Evolutionary conservation across 768 basidiomycete genomes (phyloP).

Genomic region (Termitomyces sp.): DNA sequence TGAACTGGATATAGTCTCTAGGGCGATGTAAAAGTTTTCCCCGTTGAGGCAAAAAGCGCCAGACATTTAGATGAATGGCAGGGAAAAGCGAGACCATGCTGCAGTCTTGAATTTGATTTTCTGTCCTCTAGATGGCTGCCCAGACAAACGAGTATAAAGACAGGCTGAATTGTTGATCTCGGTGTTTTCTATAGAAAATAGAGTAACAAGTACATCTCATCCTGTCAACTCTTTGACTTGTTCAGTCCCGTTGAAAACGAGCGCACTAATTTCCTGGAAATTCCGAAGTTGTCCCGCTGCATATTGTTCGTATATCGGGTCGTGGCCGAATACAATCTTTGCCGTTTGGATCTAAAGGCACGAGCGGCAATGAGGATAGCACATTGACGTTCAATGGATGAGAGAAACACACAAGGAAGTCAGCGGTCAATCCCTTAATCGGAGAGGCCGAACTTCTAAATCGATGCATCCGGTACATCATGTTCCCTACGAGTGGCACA

Average conservation of each 20-base stretch:
- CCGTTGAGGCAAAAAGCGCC: background rate
- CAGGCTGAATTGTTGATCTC: too few species aligned
- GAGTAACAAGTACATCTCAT: background rate
- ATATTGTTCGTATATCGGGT: slow-evolving; percentile 50
- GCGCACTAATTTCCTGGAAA: slow-evolving; percentile 17
- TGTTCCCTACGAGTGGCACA: slow-evolving; percentile 41
- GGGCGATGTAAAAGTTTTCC: background rate
- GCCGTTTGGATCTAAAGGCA: slow-evolving; percentile 57
- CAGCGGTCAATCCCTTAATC: slow-evolving; percentile 79
- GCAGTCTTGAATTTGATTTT: background rate
- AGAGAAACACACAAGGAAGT: slow-evolving; percentile 58
- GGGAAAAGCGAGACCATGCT: too few species aligned
- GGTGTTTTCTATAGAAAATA: background rate
- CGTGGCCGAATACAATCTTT: slow-evolving; percentile 52
- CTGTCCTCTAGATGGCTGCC: background rate
- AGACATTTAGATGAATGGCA: background rate
- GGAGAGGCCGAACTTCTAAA: slow-evolving; percentile 76
- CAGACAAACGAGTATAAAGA: background rate
- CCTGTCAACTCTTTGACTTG: background rate
- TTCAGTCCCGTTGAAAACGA: background rate
- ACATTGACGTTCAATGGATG: background rate
- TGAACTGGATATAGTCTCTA: background rate
- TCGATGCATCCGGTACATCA: slow-evolving; percentile 76
- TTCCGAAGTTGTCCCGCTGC: slow-evolving; percentile 44
- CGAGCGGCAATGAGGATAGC: background rate